Conservation (phyloP, 2,329 filamentous ascomycete genomes). For the Penicillium expansum region DNA sequence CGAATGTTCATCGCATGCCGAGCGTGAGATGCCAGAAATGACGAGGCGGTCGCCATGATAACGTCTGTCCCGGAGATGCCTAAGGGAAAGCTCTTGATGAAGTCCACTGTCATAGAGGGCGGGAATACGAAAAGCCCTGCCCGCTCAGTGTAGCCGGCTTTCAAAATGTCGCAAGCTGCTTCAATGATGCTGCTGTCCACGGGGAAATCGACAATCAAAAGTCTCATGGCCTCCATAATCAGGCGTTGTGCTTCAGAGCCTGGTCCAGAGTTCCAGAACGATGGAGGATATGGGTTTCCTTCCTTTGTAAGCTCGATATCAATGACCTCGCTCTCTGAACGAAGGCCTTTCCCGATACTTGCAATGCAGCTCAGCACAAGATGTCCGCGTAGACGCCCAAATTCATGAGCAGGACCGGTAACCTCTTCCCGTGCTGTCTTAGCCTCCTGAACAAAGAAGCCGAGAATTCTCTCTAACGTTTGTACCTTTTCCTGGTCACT, state of each 20-base stretch:
- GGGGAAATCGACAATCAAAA: constrained; percentile 41
- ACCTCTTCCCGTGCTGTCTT: constrained; percentile 34
- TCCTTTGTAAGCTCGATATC: constrained; percentile 30
- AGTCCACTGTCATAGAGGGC: constrained; percentile 40
- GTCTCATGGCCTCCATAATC: constrained; percentile 42
- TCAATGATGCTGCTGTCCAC: constrained; percentile 44
- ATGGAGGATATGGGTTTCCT: constrained; percentile 29
- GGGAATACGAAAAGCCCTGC: constrained; percentile 46
- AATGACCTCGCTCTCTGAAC: constrained; percentile 37
- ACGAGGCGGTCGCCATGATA: constrained; percentile 47
- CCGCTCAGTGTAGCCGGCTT: constrained; percentile 46
- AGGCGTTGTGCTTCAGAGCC: constrained; percentile 33
- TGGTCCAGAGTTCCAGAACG: constrained; percentile 40
- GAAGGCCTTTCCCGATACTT: constrained; percentile 42
- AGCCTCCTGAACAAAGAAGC: constrained; percentile 38
- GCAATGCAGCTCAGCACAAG: constrained; percentile 42
- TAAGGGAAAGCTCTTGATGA: constrained; percentile 42
- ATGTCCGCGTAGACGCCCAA: constrained; percentile 34
- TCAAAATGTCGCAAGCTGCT: constrained; percentile 47
- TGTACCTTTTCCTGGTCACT: constrained; percentile 41
- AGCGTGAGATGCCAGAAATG: constrained; percentile 45
- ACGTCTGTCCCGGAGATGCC: constrained; percentile 42
- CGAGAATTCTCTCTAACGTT: constrained; percentile 39
- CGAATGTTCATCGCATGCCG: constrained; percentile 35
- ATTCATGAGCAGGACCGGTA: constrained; percentile 31